Evolutionary conservation across 768 basidiomycete genomes (phyloP).

Genomic region (Russula sp.): DNA sequence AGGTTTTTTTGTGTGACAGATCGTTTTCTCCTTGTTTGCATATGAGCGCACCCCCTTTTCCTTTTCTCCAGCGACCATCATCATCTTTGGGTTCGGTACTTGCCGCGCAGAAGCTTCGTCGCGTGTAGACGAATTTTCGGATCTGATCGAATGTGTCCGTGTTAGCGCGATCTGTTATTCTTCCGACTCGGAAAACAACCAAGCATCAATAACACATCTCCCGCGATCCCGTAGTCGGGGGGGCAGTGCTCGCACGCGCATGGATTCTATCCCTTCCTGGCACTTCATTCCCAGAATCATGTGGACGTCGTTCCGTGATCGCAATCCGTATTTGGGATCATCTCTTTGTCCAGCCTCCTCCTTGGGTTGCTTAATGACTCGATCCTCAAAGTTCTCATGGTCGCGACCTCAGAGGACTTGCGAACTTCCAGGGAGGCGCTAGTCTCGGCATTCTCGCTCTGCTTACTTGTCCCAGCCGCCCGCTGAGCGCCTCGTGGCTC

Average conservation of each 20-base stretch:
- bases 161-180: not conserved
- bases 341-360: not conserved
- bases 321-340: not conserved
- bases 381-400: not conserved
- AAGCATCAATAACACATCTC: not conserved
- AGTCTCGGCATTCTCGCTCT: not conserved
- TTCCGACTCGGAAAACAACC: constrained; percentile 9
- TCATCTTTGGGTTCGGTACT: not conserved
- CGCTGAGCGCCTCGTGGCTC: not conserved
- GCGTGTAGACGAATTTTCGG: not conserved
- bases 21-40: not conserved
- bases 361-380: not conserved
- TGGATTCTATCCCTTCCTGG: not conserved
- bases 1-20: not conserved
- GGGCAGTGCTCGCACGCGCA: not conserved
- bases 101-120: not conserved
- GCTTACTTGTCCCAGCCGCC: not conserved
- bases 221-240: not conserved
- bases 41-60: not conserved
- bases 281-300: not conserved
- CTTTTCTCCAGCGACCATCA: not conserved
- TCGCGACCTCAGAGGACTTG: not conserved
- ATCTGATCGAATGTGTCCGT: not conserved
- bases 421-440: not conserved
- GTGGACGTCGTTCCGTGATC: not conserved